phyloP scores from a whole-genome alignment of 805 yeast species.

The Spathaspora hagerdaliae region DNA sequence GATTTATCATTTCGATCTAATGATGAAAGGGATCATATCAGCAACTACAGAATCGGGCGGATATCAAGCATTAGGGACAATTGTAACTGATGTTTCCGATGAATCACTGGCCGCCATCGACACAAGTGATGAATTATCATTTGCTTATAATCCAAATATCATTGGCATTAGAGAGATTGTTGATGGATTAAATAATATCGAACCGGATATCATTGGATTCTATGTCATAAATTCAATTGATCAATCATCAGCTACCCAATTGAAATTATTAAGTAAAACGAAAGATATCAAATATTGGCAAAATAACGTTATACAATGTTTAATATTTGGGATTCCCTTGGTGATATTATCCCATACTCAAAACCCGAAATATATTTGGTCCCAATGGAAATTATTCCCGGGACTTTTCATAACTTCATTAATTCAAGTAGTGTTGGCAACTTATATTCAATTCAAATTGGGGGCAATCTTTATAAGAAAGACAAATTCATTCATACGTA shows the following conservation, averaged over 20 bases:
- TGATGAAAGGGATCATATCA: constrained; percentile 2
- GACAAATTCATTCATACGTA: constrained; percentile 60
- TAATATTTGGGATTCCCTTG: constrained; percentile 62
- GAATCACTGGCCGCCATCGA: too few species aligned
- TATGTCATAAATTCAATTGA: constrained; percentile 45
- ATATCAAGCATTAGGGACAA: not conserved
- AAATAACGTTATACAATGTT: constrained; percentile 46
- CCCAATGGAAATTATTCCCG: constrained; percentile 36
- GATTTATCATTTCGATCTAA: constrained; percentile 14
- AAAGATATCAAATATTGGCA: constrained; percentile 76
- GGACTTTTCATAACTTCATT: constrained; percentile 68
- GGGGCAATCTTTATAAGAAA: constrained; percentile 67
- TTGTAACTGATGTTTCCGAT: not conserved
- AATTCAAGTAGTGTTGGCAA: constrained; percentile 52
- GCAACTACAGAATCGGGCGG: constrained; percentile 10
- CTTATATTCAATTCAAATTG: constrained; percentile 61
- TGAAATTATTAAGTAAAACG: constrained; percentile 61
- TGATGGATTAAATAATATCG: constrained; percentile 39
- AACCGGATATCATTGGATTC: constrained; percentile 50
- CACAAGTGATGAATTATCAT: constrained; percentile 28
- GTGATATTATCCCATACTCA: constrained; percentile 47
- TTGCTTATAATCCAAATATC: constrained; percentile 46
- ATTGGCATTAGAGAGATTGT: constrained; percentile 67
- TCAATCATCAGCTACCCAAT: constrained; percentile 55
- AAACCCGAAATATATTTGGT: constrained; percentile 26